These are phyloP conservation scores for Cunninghamia lanceolata DNA, from an alignment of 75 land plant genomes.

Conservation along the genomic window DNA sequence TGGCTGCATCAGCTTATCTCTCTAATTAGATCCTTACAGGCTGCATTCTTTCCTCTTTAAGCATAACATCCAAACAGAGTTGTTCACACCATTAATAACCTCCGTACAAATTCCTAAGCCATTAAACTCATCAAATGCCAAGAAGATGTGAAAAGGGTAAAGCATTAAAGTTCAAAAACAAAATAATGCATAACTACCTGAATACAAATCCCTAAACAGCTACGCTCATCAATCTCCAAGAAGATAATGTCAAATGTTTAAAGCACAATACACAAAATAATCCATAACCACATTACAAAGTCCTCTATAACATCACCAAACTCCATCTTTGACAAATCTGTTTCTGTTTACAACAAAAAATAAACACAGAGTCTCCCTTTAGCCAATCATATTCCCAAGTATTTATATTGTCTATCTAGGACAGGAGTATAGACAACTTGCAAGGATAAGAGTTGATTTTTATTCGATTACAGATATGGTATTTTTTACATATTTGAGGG, in stretches of 20 bases:
- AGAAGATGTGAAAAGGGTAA: background rate
- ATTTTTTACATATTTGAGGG: background rate
- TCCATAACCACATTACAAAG: background rate
- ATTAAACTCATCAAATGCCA: background rate
- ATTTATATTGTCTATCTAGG: background rate
- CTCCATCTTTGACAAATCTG: background rate
- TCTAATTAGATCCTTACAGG: background rate
- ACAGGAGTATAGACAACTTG: background rate
- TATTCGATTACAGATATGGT: background rate
- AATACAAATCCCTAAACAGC: background rate
- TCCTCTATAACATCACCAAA: slow-evolving; percentile 1
- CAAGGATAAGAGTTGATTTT: background rate
- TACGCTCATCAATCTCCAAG: background rate
- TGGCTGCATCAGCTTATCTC: background rate
- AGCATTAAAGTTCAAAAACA: background rate
- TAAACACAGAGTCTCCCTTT: background rate
- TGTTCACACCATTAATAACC: background rate
- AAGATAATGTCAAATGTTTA: background rate
- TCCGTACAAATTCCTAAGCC: background rate
- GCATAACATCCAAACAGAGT: background rate
- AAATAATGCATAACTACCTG: background rate
- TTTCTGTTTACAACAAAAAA: background rate
- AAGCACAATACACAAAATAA: background rate
- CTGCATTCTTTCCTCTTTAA: background rate
- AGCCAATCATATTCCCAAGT: background rate